Evolutionary conservation across 352 stramenopile genomes (phyloP).

Genomic region (Phytophthora sojae): DNA sequence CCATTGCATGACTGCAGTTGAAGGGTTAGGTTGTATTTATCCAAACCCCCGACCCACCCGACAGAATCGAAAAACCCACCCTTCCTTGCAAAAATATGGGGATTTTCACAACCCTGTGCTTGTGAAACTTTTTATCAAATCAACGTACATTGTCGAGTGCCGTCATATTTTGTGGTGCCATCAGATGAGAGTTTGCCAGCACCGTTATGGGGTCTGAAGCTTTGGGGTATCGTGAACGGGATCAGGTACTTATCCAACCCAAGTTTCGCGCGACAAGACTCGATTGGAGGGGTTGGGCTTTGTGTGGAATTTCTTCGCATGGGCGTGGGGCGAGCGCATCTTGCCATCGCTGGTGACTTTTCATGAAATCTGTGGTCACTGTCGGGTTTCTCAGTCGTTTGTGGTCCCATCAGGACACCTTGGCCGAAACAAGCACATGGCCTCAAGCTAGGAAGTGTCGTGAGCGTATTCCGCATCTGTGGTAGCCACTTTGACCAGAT

Average conservation of each 20-base stretch:
- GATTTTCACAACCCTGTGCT: background rate
- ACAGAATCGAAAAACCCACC: no score
- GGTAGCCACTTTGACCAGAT: slow-evolving; percentile 6
- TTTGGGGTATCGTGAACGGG: background rate
- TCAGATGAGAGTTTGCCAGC: background rate
- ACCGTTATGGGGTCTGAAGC: background rate
- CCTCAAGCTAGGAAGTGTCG: slow-evolving; percentile 29
- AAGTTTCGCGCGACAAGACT: background rate
- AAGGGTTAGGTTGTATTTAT: no score
- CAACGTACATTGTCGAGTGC: background rate
- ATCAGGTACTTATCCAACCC: background rate
- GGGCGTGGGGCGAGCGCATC: slow-evolving; percentile 30
- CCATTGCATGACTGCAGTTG: no score
- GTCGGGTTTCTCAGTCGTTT: slow-evolving; percentile 36
- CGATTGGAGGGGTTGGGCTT: background rate
- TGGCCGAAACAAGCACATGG: slow-evolving; percentile 46
- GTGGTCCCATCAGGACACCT: slow-evolving; percentile 37
- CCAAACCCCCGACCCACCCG: no score
- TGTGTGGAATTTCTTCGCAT: background rate
- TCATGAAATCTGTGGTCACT: slow-evolving; percentile 34
- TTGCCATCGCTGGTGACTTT: slow-evolving; percentile 48
- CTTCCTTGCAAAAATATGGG: background rate
- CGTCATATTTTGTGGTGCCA: background rate
- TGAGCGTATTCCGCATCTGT: background rate
- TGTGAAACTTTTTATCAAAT: background rate